These are phyloP conservation scores for Chrysosporium keratinophilum DNA, from an alignment of 2,329 filamentous ascomycete species.

Conservation along the genomic window DNA sequence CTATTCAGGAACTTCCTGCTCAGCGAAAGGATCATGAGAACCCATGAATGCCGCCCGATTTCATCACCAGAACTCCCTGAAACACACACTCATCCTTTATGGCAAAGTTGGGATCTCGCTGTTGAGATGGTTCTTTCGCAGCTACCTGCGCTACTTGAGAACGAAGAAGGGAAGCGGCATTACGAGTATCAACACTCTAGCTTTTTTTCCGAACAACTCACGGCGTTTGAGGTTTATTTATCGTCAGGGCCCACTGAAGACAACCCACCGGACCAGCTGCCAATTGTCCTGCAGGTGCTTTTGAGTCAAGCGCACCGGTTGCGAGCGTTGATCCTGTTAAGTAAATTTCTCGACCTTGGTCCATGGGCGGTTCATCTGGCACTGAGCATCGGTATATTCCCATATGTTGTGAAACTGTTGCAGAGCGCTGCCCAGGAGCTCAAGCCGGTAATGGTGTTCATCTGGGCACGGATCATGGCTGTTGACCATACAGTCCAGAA, in stretches of 20 bases:
- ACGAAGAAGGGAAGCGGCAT: conserved; percentile 61
- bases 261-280: conserved; percentile 84
- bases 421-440: conserved; percentile 91
- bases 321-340: conserved; percentile 78
- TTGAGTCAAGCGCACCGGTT: conserved; percentile 91
- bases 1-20: conserved; percentile 93
- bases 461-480: conserved; percentile 91
- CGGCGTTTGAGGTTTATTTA: conserved; percentile 93
- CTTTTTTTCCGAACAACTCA: conserved; percentile 95
- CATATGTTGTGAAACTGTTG: conserved; percentile 92
- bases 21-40: conserved; percentile 88
- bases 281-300: conserved; percentile 89
- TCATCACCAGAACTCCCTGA: conserved; percentile 87
- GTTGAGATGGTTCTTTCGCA: conserved; percentile 91
- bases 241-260: conserved; percentile 71
- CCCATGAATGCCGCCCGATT: conserved; percentile 89
- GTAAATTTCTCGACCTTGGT: conserved; percentile 86
- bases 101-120: conserved; percentile 95
- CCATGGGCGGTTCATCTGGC: conserved; percentile 98
- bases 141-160: conserved; percentile 68
- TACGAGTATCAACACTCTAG: conserved; percentile 91
- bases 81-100: conserved; percentile 86
- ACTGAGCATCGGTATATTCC: conserved; percentile 95
- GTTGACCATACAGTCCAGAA: conserved; percentile 90
- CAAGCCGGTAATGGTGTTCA: conserved; percentile 98